Evolutionary conservation across 176 grass and related monocot species (phyloP).

Genomic region (Rhynchospora breviuscula): DNA sequence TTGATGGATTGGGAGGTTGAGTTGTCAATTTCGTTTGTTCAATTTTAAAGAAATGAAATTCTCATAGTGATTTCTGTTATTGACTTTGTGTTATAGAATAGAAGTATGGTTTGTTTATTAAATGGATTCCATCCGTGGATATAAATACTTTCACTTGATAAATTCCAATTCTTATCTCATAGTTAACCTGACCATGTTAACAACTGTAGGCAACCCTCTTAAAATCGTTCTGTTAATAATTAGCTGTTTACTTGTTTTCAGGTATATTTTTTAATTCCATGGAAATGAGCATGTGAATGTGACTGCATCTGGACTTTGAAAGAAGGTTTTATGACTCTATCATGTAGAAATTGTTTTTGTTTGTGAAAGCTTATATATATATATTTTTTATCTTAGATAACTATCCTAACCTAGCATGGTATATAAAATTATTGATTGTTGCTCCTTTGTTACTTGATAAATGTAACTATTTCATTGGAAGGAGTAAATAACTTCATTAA

Average conservation of each 20-base stretch:
- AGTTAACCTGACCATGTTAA: neutral
- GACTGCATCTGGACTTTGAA: slow-evolving; percentile 7
- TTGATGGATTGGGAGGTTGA: slow-evolving; percentile 7
- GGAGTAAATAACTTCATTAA: neutral
- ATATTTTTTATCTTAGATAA: neutral
- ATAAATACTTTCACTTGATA: slow-evolving; percentile 20
- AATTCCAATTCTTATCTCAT: neutral
- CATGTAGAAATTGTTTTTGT: neutral
- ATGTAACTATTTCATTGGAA: neutral
- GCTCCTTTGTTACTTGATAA: neutral
- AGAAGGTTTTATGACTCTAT: slow-evolving; percentile 3
- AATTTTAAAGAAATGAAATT: neutral
- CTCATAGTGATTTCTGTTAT: neutral
- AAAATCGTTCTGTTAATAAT: neutral
- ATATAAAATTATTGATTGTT: neutral
- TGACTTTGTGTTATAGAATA: neutral
- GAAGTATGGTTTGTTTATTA: neutral
- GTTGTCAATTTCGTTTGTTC: slow-evolving; percentile 13
- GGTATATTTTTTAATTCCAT: neutral
- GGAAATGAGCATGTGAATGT: neutral
- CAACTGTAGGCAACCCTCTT: neutral
- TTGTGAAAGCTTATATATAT: neutral
- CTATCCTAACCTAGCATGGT: neutral
- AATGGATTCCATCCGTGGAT: neutral
- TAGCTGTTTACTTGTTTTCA: neutral